Evolutionary conservation across 1,284 basidiomycete species (phyloP).

Genomic region (Tremellales sp.): DNA sequence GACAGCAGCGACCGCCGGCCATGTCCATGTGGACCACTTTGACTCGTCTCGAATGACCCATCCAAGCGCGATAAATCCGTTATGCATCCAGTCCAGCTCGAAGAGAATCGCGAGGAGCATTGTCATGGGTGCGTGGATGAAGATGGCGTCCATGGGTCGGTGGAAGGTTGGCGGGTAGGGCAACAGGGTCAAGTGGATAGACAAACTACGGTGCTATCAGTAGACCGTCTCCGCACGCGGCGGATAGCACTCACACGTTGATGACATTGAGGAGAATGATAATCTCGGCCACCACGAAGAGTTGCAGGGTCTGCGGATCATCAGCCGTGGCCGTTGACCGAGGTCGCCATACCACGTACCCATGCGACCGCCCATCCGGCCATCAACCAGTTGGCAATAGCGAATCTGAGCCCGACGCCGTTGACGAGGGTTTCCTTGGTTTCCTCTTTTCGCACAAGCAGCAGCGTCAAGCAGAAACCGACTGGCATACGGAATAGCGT

Average conservation of each 20-base stretch:
- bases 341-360: slow-evolving; percentile 50
- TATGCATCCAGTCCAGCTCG: slow-evolving; percentile 51
- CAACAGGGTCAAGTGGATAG: slow-evolving; percentile 44
- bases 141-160: slow-evolving; percentile 52
- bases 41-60: slow-evolving; percentile 46
- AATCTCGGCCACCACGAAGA: slow-evolving; percentile 44
- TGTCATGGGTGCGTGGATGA: slow-evolving; percentile 53
- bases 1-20: slow-evolving; percentile 41
- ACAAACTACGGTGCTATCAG: slow-evolving; percentile 24
- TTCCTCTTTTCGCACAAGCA: slow-evolving; percentile 65
- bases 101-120: slow-evolving; percentile 52
- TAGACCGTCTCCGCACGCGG: not conserved
- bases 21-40: slow-evolving; percentile 34
- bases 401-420: slow-evolving; percentile 71
- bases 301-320: slow-evolving; percentile 38
- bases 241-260: slow-evolving; percentile 34
- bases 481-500: slow-evolving; percentile 51
- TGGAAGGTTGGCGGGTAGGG: slow-evolving; percentile 39
- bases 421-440: slow-evolving; percentile 72
- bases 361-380: slow-evolving; percentile 78
- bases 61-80: slow-evolving; percentile 51
- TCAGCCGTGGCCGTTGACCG: not conserved
- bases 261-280: slow-evolving; percentile 43
- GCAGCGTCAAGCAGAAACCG: slow-evolving; percentile 73
- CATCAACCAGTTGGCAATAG: slow-evolving; percentile 76